Evolutionary conservation across 75 land plant species (phyloP), one percentile per base, ranked within the genome.

Genomic region (Isoetes taiwanensis): DNA sequence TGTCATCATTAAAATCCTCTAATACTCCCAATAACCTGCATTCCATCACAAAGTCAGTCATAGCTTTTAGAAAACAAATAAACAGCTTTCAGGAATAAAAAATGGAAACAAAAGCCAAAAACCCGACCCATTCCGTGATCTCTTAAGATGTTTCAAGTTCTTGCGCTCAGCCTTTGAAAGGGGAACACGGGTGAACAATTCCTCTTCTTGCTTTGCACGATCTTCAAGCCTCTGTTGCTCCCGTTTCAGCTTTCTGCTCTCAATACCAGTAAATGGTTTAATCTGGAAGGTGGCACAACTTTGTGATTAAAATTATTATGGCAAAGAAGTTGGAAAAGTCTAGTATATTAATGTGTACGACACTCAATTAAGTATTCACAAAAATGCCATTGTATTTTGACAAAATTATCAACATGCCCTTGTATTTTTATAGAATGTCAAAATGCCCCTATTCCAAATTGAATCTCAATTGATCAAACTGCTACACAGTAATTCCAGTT

Each of bases 161-260:
- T 77, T 83, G 34, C 86, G 95, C 53, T 91, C 97, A 32, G 31
- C 62, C 66, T 66, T 86, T 28, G 88, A 78, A 29, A 87, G 58
- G 43, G 95, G 95, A 69, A 83, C 89, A 77, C 97, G 94, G 35
- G 79, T 78, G 58, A 91, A 91, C 1, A 70, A 67, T 17, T 91
- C 85, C 69, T 91, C 97, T 60, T 91, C 97, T 59, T 67, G 72
- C 10, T 67, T 63, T 23, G 64, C 80, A 62, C 80, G 85, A 32
- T 67, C 63, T 41, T 83, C 85, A 43, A 64, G 37, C 58, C 78
- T 76, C 68, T 65, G 68, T 34, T 11, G 64, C 31, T 74, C 86
- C 43, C 71, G 79, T 2, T 62, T 30, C 30, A 79, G 54, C 53
- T 87, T 89, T 79, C 77, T 84, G 57, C 83, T 91, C 62, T 91